These are phyloP conservation scores for Coemansia sp. DNA, from an alignment of 192 early-diverging fungal species.

Conservation along the genomic window DNA sequence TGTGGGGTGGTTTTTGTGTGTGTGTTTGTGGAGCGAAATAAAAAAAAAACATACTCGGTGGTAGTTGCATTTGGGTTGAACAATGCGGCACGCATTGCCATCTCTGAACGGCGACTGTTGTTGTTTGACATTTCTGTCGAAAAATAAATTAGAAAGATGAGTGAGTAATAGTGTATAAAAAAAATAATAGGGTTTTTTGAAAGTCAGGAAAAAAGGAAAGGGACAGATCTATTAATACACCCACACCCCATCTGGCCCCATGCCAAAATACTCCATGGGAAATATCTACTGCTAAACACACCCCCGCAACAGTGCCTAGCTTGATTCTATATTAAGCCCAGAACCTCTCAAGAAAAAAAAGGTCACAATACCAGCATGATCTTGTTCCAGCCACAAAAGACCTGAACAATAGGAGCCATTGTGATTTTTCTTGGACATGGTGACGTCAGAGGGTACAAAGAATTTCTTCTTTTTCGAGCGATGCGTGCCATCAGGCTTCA, in stretches of 20 bases:
- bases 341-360: background rate
- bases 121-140: constrained; percentile 6
- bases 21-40: background rate
- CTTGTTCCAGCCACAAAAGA: background rate
- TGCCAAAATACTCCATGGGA: background rate
- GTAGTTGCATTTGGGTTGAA: constrained; percentile 40
- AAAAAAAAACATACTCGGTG: constrained; percentile 18
- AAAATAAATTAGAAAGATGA: background rate
- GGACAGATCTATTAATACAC: background rate
- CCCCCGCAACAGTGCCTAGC: background rate
- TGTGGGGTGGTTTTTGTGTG: background rate
- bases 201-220: background rate
- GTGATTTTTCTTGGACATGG: background rate
- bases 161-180: background rate
- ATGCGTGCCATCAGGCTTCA: too few species aligned
- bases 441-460: background rate
- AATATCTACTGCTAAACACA: background rate
- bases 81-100: constrained; percentile 56
- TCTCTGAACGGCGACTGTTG: constrained; percentile 42
- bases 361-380: background rate
- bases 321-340: background rate
- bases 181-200: background rate
- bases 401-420: background rate
- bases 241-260: too few species aligned
- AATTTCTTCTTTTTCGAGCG: background rate